Conservation (phyloP, 2,329 filamentous ascomycete genomes). For the Fusarium coicis region DNA sequence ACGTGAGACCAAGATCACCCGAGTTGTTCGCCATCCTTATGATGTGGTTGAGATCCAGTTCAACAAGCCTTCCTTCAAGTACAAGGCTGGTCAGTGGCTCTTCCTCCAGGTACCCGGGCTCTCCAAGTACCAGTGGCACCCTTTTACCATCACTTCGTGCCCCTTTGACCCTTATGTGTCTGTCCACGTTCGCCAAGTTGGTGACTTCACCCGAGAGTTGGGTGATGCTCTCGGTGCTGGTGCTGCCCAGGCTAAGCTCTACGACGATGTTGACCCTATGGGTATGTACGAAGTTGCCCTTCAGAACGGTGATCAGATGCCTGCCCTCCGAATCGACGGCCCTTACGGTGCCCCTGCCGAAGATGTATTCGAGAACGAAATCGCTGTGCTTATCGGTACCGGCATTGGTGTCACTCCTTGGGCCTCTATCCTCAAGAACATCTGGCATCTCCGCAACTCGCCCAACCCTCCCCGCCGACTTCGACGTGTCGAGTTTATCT, state of each 20-base stretch:
- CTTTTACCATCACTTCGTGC: slow-evolving; percentile 98
- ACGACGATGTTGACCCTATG: slow-evolving; percentile 89
- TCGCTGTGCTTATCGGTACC: slow-evolving; percentile 85
- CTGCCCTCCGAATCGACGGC: slow-evolving; percentile 87
- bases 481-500: slow-evolving; percentile 97
- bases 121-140: slow-evolving; percentile 94
- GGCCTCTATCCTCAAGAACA: slow-evolving; percentile 93
- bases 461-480: slow-evolving; percentile 91
- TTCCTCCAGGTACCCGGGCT: slow-evolving; percentile 94
- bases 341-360: slow-evolving; percentile 97
- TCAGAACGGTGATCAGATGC: slow-evolving; percentile 93
- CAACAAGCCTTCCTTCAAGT: slow-evolving; percentile 93
- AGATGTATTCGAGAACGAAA: slow-evolving; percentile 95
- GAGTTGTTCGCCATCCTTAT: slow-evolving; percentile 95
- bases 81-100: slow-evolving; percentile 98
- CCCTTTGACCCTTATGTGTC: slow-evolving; percentile 95
- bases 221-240: slow-evolving; percentile 96
- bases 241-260: slow-evolving; percentile 85
- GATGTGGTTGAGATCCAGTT: slow-evolving; percentile 98
- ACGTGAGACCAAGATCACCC: slow-evolving; percentile 87
- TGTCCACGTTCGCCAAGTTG: slow-evolving; percentile 94
- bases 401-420: slow-evolving; percentile 90
- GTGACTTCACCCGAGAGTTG: slow-evolving; percentile 94
- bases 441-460: slow-evolving; percentile 93
- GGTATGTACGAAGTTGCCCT: slow-evolving; percentile 99